Evolutionary conservation across 768 basidiomycete species (phyloP), one percentile per base, ranked within the genome.

Genomic region (Phlebiopsis flavidoalba): DNA sequence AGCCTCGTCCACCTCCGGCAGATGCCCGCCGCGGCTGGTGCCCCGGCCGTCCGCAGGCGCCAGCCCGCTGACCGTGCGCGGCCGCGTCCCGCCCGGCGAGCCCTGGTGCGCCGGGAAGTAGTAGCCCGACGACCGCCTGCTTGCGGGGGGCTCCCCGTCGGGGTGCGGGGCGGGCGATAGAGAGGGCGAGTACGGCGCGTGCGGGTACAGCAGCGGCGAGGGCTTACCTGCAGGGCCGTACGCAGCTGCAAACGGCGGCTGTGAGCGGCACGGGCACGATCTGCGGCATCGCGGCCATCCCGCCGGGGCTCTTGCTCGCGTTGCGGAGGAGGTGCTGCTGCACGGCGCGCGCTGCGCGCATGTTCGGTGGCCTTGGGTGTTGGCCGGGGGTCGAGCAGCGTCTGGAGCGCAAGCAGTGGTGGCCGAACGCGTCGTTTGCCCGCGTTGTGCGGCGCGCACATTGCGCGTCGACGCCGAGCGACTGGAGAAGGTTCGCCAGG

Each of bases 351-450:
- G 26, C 26, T 3, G 62, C 64, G 21, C 63, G 58, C 37, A 64
- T 48, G 10, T 8, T 24, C 33, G 72, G 74, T 6, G 65, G 50
- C 46, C 65, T 63, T n/a, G n/a, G 21, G 81, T 80, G 12, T 73
- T 72, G 21, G 72, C 71, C 0, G 85, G 86, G 57, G 86, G 57
- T 87, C 86, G 12, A 90, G 71, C 43, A 93, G 79, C 66, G 83
- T 76, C 67, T 93, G 91, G 33, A 93, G 75, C 12, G 78, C 83
- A 46, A 88, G 83, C 31, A 93, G 79, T n/a, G n/a, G n/a, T n/a
- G 54, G 76, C 74, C 77, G 66, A 89, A 83, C 3, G 91, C 87
- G 63, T 90, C 87, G 70, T 93, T n/a, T 93, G 14, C 91, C 91
- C n/a, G 91, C 76, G 66, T 92, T 91, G 70, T 88, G 83, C 60